Base-by-base conservation (phyloP, 768 basidiomycete genomes). In the Pulveroboletus sp. region DNA sequence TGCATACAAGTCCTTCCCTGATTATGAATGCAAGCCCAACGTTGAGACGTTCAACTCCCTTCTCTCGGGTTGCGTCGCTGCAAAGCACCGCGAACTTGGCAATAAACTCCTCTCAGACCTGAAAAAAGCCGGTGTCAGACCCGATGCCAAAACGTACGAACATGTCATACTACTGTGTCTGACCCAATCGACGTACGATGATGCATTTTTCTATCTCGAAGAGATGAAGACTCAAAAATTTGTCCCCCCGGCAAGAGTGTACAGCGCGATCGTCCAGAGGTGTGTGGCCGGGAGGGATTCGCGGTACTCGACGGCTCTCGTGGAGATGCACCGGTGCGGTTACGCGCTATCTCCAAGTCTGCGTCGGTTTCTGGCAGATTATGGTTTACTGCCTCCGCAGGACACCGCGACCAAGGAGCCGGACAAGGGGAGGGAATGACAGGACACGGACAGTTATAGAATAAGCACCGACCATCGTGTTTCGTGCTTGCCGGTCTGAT, bases 191-290 rank as follows among this genome's bases (percentile, higher is more conserved):
- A 73, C 71, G 3, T 94, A 91, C 66, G 90, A 93, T 61, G 89
- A 91, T 53, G 89, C 90, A 0, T 93, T 93, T 70, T 84, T 82
- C 62, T 92, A 89, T 67, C 76, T 95, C 30, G 90, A 93, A 64
- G 86, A 89, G 71, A 89, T 91, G 86, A 93, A 93, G 66, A 68
- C 73, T 1, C 76, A 75, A 32, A 72, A 72, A 8, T 71, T 80
- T 58, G 58, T 71, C n/a, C 89, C 91, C 1, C 64, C 78, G 9
- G 59, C 59, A 24, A 59, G 60, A 2, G 67, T 84, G 28, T 93
- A 93, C 67, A 74, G 78, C 31, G 70, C 71, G 2, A 69, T 93
- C 50, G 68, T 84, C 38, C 71, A 73, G 40, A 83, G 75, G 57
- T 91, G 87, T 57, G 63, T 81, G 13, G 54, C 60, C 15, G 65